phyloP scores from a whole-genome alignment of 495 filamentous ascomycete species.

The Xylaria venustula region DNA sequence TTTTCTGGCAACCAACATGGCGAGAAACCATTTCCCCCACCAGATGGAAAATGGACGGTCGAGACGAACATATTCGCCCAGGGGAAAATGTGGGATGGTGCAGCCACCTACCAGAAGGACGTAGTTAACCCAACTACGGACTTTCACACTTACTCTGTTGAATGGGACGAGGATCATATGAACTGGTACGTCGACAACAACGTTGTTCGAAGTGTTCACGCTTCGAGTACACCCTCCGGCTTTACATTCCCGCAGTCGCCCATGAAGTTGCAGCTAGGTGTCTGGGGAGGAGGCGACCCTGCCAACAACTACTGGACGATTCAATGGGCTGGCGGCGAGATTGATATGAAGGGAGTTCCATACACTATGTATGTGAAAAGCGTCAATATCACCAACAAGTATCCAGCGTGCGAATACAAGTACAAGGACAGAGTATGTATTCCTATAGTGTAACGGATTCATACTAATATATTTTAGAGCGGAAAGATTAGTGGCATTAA shows the following conservation, averaged over 20 bases:
- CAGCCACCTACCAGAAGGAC: constrained; percentile 68
- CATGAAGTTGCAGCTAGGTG: constrained; percentile 70
- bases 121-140: constrained; percentile 62
- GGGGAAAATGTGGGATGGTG: constrained; percentile 65
- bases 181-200: constrained; percentile 80
- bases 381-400: constrained; percentile 45
- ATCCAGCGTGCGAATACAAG: constrained; percentile 47
- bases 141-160: constrained; percentile 86
- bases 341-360: constrained; percentile 60
- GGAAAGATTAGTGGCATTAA: constrained; percentile 25
- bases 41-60: constrained; percentile 46
- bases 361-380: constrained; percentile 67
- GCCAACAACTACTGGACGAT: constrained; percentile 46
- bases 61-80: constrained; percentile 94
- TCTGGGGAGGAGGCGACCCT: constrained; percentile 72
- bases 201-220: constrained; percentile 55
- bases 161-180: constrained; percentile 73
- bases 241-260: constrained; percentile 71
- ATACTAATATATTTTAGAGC: constrained; percentile 22
- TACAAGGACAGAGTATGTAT: constrained; percentile 28
- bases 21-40: constrained; percentile 34
- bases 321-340: constrained; percentile 71
- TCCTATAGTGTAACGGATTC: neutral
- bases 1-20: constrained; percentile 64
- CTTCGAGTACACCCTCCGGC: constrained; percentile 50